Percentiles rank a stretch among this genome's conserved stretches.
Evolutionary conservation across 257 asterid species (phyloP).

Genomic region (Dorcoceras hygrometricum): DNA sequence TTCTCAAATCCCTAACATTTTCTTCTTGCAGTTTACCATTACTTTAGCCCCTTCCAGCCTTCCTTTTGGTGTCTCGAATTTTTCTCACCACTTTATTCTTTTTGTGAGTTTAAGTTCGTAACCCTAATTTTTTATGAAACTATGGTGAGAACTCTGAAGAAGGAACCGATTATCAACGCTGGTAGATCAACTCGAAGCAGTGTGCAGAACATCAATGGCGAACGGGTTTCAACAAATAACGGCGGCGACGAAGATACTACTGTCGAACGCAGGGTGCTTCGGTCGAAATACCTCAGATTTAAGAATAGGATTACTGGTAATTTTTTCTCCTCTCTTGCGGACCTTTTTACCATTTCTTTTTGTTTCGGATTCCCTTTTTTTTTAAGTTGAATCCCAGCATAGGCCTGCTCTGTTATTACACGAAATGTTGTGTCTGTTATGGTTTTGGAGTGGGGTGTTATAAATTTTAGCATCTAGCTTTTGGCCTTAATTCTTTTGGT

Average conservation of each 20-base stretch:
- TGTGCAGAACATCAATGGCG: constrained; percentile 23
- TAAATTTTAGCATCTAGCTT: neutral
- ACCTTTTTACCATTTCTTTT: neutral
- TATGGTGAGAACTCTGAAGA: constrained; percentile 37
- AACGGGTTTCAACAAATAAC: constrained; percentile 21
- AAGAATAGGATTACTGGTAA: constrained; percentile 46
- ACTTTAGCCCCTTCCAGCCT: constrained; percentile 10
- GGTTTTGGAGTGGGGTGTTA: neutral
- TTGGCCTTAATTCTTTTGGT: neutral
- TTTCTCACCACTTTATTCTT: neutral
- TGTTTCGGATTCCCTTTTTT: neutral
- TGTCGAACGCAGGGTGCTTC: constrained; percentile 40
- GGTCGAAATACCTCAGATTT: constrained; percentile 45
- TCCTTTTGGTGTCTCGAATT: constrained; percentile 1
- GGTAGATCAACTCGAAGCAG: constrained; percentile 33
- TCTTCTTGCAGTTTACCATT: constrained; percentile 1
- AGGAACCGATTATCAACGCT: constrained; percentile 25
- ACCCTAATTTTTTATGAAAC: constrained; percentile 27
- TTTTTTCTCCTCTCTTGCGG: neutral
- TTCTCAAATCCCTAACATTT: neutral
- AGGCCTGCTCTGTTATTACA: neutral
- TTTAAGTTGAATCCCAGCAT: neutral
- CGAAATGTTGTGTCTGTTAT: neutral
- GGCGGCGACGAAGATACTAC: constrained; percentile 27
- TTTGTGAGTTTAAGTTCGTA: neutral